A percentile compares a stretch with the other conserved stretches of the same genome.
Conservation (phyloP, 306 rosid species). For the Cercis canadensis region DNA sequence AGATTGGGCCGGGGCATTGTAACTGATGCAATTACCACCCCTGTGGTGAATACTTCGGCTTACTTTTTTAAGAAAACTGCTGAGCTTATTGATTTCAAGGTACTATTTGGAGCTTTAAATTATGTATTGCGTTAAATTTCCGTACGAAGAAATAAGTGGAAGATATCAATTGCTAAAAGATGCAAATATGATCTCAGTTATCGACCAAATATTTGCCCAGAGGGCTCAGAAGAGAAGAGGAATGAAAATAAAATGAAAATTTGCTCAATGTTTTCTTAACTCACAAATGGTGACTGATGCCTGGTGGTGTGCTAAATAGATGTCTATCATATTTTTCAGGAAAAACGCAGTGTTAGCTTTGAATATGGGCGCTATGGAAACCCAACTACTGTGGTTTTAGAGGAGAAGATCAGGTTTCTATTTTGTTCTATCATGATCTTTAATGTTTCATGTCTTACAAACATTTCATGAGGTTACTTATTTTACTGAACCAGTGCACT, state of each 20-base stretch:
- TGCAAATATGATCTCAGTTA: not conserved
- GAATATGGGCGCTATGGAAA: constrained; percentile 98
- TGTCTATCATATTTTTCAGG: constrained; percentile 50
- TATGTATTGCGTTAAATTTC: not conserved
- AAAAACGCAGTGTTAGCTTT: constrained; percentile 76
- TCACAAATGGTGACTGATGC: not conserved
- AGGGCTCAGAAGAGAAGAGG: too few relatives aligned
- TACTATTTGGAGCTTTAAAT: constrained; percentile 20
- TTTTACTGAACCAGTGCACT: constrained; percentile 65
- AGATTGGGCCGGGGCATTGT: constrained; percentile 85
- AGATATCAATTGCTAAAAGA: not conserved
- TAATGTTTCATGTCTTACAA: constrained; percentile 21
- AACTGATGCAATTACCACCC: constrained; percentile 92
- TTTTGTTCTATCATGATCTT: constrained; percentile 12
- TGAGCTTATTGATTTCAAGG: constrained; percentile 91
- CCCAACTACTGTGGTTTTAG: constrained; percentile 86
- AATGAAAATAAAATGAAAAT: not conserved
- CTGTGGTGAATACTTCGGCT: constrained; percentile 89
- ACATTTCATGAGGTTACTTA: constrained; percentile 23
- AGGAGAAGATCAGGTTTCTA: constrained; percentile 91
- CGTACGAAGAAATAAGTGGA: not conserved
- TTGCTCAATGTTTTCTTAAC: too few relatives aligned
- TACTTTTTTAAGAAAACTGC: constrained; percentile 80
- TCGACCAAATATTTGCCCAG: not conserved
- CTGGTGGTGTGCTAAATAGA: not conserved